Conservation (phyloP, 2,329 filamentous ascomycete species). For the Dothidotthia symphoricarpi region DNA sequence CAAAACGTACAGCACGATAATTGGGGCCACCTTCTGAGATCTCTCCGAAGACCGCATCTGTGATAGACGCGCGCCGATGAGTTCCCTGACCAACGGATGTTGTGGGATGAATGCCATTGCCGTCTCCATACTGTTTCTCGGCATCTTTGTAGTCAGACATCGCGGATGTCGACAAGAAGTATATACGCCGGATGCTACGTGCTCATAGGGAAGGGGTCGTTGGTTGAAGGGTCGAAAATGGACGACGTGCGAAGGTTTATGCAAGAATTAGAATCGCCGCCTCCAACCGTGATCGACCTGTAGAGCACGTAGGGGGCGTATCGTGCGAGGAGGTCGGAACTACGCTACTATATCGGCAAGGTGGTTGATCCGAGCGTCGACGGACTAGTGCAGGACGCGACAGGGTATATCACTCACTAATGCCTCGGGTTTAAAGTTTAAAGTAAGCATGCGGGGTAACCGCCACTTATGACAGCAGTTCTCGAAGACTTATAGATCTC, state of each 20-base stretch:
- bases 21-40: slow-evolving; percentile 51
- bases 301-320: slow-evolving; percentile 1
- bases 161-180: not conserved
- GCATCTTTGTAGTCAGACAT: slow-evolving; percentile 9
- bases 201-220: not conserved
- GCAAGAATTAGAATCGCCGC: not conserved
- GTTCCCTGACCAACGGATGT: slow-evolving; percentile 6
- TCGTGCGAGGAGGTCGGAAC: slow-evolving; percentile 4
- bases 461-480: slow-evolving; percentile 3
- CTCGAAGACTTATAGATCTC: not conserved
- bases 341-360: slow-evolving; percentile 3
- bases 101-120: slow-evolving; percentile 3
- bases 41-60: slow-evolving; percentile 53
- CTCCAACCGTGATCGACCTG: slow-evolving; percentile 3
- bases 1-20: slow-evolving; percentile 47
- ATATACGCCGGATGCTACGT: not conserved
- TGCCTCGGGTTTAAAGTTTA: slow-evolving; percentile 6
- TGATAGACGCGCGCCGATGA: slow-evolving; percentile 7
- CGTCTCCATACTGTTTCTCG: slow-evolving; percentile 3
- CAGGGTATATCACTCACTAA: slow-evolving; percentile 5
- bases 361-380: slow-evolving; percentile 3
- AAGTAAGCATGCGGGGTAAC: slow-evolving; percentile 4
- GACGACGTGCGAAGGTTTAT: slow-evolving; percentile 1
- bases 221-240: not conserved
- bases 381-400: slow-evolving; percentile 1